Evolutionary conservation across 2,329 filamentous ascomycete genomes (phyloP).

Genomic region (Beauveria brongniartii): DNA sequence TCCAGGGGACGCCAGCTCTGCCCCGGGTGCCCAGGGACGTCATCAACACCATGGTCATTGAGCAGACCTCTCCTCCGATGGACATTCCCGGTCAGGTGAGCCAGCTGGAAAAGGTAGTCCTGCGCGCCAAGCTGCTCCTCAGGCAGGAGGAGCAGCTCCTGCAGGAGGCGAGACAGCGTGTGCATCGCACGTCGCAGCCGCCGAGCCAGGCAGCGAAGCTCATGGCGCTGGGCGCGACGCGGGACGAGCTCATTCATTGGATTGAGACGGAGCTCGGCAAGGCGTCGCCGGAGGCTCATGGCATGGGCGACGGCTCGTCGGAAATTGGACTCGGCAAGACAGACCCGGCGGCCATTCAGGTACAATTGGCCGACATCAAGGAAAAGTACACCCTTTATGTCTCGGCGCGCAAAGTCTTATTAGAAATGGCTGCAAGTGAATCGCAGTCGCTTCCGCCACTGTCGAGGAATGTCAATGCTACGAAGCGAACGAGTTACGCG

Average conservation of each 20-base stretch:
- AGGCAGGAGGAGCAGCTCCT: conserved; percentile 49
- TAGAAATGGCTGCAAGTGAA: conserved; percentile 30
- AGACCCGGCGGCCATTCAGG: conserved; percentile 25
- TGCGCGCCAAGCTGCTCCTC: conserved; percentile 49
- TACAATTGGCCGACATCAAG: conserved; percentile 39
- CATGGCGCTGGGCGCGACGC: conserved; percentile 45
- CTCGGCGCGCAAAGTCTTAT: conserved; percentile 38
- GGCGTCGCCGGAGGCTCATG: conserved; percentile 29
- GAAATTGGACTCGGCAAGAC: conserved; percentile 26
- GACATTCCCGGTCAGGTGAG: conserved; percentile 41
- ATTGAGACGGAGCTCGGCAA: conserved; percentile 54
- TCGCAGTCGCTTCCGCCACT: conserved; percentile 22
- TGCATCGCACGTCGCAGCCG: conserved; percentile 21
- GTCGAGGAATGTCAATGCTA: conserved; percentile 7
- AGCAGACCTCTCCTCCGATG: conserved; percentile 28
- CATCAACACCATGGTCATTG: conserved; percentile 39
- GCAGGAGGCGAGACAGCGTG: conserved; percentile 33
- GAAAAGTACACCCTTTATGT: conserved; percentile 48
- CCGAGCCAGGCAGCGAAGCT: conserved; percentile 35
- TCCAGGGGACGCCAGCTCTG: conserved; percentile 33
- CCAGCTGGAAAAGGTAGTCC: conserved; percentile 48
- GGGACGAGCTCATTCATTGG: conserved; percentile 56
- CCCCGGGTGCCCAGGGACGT: conserved; percentile 46
- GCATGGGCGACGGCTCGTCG: conserved; percentile 17
- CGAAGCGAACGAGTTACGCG: conserved; percentile 6